Evolutionary conservation across 495 filamentous ascomycete species (phyloP).

Genomic region (Aspergillus indologenus): DNA sequence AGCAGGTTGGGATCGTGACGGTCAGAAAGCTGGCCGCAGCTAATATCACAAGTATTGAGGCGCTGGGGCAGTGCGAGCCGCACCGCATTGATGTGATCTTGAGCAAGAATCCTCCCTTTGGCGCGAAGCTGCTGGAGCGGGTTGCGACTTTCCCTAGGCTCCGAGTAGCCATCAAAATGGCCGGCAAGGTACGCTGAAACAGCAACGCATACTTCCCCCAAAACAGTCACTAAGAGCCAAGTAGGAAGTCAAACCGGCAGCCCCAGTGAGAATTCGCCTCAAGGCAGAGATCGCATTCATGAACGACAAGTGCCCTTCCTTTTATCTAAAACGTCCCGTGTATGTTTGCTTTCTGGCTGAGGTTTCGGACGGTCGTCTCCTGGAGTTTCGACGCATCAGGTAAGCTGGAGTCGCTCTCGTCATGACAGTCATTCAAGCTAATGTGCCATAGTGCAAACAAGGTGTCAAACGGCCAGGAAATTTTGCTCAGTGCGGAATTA

Average conservation of each 20-base stretch:
- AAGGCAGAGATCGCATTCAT: slow-evolving; percentile 68
- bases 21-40: slow-evolving; percentile 73
- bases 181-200: slow-evolving; percentile 41
- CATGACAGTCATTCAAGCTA: slow-evolving; percentile 12
- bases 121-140: slow-evolving; percentile 60
- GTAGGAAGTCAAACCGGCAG: slow-evolving; percentile 39
- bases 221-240: slow-evolving; percentile 13
- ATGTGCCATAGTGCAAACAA: slow-evolving; percentile 55
- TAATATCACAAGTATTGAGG: slow-evolving; percentile 67
- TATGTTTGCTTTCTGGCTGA: slow-evolving; percentile 74
- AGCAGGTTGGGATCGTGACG: slow-evolving; percentile 72
- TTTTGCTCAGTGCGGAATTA: slow-evolving; percentile 60
- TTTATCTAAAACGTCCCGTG: slow-evolving; percentile 60
- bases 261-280: slow-evolving; percentile 55
- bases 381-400: slow-evolving; percentile 76
- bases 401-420: slow-evolving; percentile 18
- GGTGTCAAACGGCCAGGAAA: slow-evolving; percentile 58
- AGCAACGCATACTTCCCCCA: not conserved
- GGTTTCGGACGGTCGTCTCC: slow-evolving; percentile 66
- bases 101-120: slow-evolving; percentile 80
- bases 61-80: slow-evolving; percentile 63
- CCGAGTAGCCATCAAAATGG: slow-evolving; percentile 52
- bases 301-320: slow-evolving; percentile 61
- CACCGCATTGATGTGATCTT: slow-evolving; percentile 73
- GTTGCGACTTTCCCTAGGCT: slow-evolving; percentile 75